Percentiles rank a stretch among this genome's conserved stretches.
phyloP scores from a whole-genome alignment of 1,139 yeast genomes.

The Taiozyma onychis region DNA sequence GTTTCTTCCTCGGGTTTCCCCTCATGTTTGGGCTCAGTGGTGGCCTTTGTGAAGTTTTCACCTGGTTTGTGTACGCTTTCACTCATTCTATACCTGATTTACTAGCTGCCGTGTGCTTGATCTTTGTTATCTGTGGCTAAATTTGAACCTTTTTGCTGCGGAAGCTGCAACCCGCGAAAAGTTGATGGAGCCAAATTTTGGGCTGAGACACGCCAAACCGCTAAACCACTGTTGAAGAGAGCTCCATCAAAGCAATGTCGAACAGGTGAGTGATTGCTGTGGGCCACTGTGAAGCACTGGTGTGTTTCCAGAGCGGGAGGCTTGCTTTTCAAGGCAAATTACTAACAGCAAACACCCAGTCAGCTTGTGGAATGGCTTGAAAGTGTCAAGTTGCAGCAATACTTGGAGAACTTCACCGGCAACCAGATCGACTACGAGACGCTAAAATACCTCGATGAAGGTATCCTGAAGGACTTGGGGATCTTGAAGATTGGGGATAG shows the following conservation, averaged over 20 bases:
- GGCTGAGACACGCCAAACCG: neutral
- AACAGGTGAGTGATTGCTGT: neutral
- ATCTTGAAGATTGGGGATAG: constrained; percentile 79
- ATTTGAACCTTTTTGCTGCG: neutral
- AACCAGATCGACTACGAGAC: constrained; percentile 44
- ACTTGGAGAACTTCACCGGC: constrained; percentile 8
- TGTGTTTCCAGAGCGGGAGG: neutral
- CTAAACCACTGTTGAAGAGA: neutral
- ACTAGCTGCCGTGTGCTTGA: neutral
- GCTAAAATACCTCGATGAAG: constrained; percentile 45
- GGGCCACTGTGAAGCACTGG: too few relatives aligned
- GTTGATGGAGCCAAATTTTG: neutral
- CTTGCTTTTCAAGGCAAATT: neutral
- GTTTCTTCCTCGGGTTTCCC: neutral
- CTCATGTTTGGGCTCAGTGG: neutral
- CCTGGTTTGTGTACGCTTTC: neutral
- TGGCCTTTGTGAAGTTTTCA: neutral
- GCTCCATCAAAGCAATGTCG: neutral
- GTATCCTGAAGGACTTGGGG: constrained; percentile 71
- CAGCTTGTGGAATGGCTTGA: constrained; percentile 12
- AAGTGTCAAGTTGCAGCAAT: constrained; percentile 9
- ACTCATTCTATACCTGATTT: neutral
- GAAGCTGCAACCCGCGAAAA: neutral
- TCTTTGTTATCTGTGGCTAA: neutral
- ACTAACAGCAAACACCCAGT: neutral